phyloP scores from a whole-genome alignment of 495 filamentous ascomycete species.

The Venustampulla echinocandica region DNA sequence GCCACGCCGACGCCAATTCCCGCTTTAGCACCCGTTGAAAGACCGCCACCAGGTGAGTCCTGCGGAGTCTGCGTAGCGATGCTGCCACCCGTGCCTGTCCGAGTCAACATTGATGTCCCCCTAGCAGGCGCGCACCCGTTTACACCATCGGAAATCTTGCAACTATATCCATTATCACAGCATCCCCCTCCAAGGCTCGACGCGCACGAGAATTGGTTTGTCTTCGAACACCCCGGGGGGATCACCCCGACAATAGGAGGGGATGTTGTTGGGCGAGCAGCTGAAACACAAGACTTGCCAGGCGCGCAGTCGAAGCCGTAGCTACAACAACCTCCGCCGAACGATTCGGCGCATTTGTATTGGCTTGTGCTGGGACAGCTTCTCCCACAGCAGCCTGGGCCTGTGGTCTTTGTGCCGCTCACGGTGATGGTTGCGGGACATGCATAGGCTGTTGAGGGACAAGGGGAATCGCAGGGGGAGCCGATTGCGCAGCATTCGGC shows the following conservation, averaged over 20 bases:
- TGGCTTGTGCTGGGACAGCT: constrained; percentile 10
- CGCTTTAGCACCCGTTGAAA: constrained; percentile 22
- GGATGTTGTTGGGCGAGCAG: neutral
- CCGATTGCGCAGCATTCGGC: constrained; percentile 19
- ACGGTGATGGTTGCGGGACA: constrained; percentile 14
- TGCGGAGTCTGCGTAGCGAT: neutral
- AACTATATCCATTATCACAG: constrained; percentile 15
- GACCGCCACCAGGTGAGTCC: neutral
- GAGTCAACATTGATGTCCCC: constrained; percentile 3
- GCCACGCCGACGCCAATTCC: constrained; percentile 19
- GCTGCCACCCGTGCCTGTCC: constrained; percentile 12
- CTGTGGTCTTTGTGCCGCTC: constrained; percentile 2
- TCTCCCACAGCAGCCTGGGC: constrained; percentile 14
- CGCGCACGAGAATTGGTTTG: constrained; percentile 16
- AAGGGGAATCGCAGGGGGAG: constrained; percentile 16
- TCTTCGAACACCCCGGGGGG: constrained; percentile 18
- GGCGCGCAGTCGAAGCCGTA: constrained; percentile 12
- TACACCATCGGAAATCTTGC: constrained; percentile 10
- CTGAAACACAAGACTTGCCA: constrained; percentile 6
- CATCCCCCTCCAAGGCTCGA: constrained; percentile 18
- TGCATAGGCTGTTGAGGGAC: constrained; percentile 6
- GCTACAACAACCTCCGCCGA: constrained; percentile 18
- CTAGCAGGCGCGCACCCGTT: constrained; percentile 14
- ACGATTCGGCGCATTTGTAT: constrained; percentile 18
- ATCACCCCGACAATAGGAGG: constrained; percentile 3